These are phyloP conservation scores for Colletotrichum higginsianum DNA, from an alignment of 2,329 filamentous ascomycete genomes.

Conservation along the genomic window DNA sequence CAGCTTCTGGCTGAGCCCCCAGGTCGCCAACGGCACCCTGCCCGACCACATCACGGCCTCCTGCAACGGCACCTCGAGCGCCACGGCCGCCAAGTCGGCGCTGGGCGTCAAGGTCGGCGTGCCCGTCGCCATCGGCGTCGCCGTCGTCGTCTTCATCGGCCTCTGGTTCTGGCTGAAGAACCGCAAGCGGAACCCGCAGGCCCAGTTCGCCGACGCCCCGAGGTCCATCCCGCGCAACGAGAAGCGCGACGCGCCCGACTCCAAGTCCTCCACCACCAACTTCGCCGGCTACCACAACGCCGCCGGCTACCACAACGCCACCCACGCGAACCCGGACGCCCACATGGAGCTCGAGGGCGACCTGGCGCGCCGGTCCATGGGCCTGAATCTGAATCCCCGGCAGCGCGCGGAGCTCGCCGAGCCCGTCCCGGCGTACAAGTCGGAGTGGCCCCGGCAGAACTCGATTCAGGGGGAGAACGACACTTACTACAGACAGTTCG, in stretches of 20 bases:
- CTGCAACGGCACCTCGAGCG: conserved; percentile 26
- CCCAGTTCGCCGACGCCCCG: background rate
- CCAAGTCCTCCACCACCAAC: conserved; percentile 33
- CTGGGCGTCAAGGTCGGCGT: conserved; percentile 32
- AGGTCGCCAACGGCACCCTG: conserved; percentile 35
- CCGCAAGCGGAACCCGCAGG: background rate
- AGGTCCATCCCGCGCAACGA: conserved; percentile 34
- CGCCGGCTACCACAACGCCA: conserved; percentile 20
- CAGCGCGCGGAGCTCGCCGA: conserved; percentile 32
- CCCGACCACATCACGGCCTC: conserved; percentile 33
- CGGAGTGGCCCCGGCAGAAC: conserved; percentile 39
- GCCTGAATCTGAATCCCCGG: too few species aligned
- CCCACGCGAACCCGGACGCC: conserved; percentile 17
- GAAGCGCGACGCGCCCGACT: conserved; percentile 37
- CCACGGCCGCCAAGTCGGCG: background rate
- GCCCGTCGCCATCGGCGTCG: conserved; percentile 28
- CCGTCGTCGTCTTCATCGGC: conserved; percentile 6
- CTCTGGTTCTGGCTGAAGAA: conserved; percentile 37
- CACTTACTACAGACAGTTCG: conserved; percentile 21
- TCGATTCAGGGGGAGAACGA: conserved; percentile 30
- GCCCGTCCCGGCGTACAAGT: conserved; percentile 25
- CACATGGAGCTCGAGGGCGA: conserved; percentile 39
- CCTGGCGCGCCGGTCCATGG: background rate
- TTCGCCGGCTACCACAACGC: conserved; percentile 28
- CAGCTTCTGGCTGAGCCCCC: conserved; percentile 43